phyloP scores from a whole-genome alignment of 306 rosid species.

The Oxytropis ochrocephala region DNA sequence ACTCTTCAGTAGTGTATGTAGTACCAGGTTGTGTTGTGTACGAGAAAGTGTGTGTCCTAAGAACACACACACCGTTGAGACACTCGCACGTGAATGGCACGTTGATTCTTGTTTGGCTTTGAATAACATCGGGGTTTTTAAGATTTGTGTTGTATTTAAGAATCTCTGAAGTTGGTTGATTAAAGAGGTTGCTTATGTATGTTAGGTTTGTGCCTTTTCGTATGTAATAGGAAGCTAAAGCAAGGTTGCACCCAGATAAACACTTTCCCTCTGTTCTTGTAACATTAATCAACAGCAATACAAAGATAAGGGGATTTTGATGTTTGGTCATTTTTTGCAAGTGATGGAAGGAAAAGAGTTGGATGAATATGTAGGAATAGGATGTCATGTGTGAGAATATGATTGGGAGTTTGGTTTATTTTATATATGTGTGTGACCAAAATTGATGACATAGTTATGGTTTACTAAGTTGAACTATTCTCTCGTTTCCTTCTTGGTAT shows the following conservation, averaged over 20 bases:
- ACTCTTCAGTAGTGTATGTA: constrained; percentile 41
- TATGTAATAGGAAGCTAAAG: constrained; percentile 52
- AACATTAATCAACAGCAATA: not conserved
- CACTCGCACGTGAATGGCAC: constrained; percentile 64
- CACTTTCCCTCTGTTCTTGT: constrained; percentile 36
- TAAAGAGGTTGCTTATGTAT: constrained; percentile 41
- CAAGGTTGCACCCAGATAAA: constrained; percentile 40
- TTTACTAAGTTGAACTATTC: constrained; percentile 21
- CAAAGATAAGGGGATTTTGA: not conserved
- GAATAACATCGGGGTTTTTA: not conserved
- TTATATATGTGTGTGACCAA: not conserved
- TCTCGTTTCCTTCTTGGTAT: not conserved
- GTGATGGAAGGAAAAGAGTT: not conserved
- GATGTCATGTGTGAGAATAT: not conserved
- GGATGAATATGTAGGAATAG: not conserved
- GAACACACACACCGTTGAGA: constrained; percentile 37
- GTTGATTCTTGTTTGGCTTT: constrained; percentile 8
- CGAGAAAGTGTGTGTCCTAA: constrained; percentile 49
- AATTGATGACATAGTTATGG: not conserved
- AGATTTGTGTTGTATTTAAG: constrained; percentile 39
- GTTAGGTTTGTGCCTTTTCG: constrained; percentile 32
- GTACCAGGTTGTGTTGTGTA: constrained; percentile 25
- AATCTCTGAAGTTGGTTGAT: constrained; percentile 26
- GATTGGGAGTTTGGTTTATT: not conserved
- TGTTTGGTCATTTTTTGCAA: constrained; percentile 26